Evolutionary conservation across 106 monocot species (phyloP), one percentile per base, ranked within the genome.

Genomic region (Acorus calamus): DNA sequence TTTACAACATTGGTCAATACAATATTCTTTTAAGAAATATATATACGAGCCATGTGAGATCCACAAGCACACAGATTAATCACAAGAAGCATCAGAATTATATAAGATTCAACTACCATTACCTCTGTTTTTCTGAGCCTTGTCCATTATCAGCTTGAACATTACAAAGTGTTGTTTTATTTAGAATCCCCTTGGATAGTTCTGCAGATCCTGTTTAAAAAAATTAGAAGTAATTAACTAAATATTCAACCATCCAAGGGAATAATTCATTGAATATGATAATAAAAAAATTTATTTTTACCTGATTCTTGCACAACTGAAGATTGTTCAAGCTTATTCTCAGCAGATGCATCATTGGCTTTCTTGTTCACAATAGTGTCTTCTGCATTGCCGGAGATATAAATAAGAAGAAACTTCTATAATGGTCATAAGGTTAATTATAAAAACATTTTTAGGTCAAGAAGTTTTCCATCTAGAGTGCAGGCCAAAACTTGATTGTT

Each of bases 61-160:
- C 28, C 28, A 28, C 28, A 28, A 28, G 28, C 28, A 28, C 28
- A 28, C 28, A 28, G 28, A 28, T 28, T 28, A 28, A 28, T 28
- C 28, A 28, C 28, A 28, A 28, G 28, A 28, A 28, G 14, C 10
- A 52, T 41, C 66, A 53, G 5, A 65, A 72, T 11, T 4, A 8
- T 41, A 55, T 6, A 48, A 42, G 7, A 62, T 46, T 59, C 50
- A 60, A 46, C 0, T 7, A 13, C 42, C 46, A 57, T 55, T 78
- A 88, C 87, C 87, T 88, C 60, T 88, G 87, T 49, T 78, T 88
- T 64, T 76, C 84, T 66, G 87, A 88, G 47, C 77, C 77, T 11
- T 73, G 68, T 44, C 41, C 46, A 76, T 73, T 73, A 67, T 75
- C 72, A 51, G 42, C 47, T 52, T 42, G 43, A 42, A 2, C n/a